Conservation (phyloP, 495 filamentous ascomycete genomes). For the Hypoxylon trugodes region DNA sequence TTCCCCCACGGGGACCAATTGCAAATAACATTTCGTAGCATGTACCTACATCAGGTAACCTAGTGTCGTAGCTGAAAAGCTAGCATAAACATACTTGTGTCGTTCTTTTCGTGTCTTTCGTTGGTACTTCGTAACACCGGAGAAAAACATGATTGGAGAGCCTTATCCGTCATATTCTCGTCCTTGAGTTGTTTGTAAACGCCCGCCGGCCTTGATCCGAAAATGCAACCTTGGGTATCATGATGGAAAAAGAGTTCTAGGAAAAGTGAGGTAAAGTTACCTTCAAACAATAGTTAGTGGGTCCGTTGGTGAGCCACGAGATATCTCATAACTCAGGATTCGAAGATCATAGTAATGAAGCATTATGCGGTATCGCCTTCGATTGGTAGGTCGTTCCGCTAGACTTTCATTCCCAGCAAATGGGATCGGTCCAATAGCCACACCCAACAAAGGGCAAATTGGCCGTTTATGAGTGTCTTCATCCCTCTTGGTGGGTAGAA, state of each 20-base stretch:
- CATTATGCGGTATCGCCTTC: conserved; percentile 72
- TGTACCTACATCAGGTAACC: no score
- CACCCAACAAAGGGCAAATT: conserved; percentile 50
- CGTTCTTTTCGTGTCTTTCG: conserved; percentile 1
- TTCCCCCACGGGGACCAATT: conserved; percentile 16
- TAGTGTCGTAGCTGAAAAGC: conserved; percentile 19
- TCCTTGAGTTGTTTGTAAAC: conserved; percentile 31
- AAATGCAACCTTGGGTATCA: conserved; percentile 30
- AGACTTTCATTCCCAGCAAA: conserved; percentile 61
- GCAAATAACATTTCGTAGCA: background rate
- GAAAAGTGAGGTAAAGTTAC: conserved; percentile 1
- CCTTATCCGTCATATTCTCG: background rate
- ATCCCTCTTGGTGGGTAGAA: conserved; percentile 52
- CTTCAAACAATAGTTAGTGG: conserved; percentile 33
- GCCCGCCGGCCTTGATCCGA: conserved; percentile 15
- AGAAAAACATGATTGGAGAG: background rate
- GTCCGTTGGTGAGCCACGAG: conserved; percentile 39
- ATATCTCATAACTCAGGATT: conserved; percentile 83
- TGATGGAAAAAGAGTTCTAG: conserved; percentile 13
- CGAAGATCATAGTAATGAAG: conserved; percentile 79
- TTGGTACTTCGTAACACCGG: conserved; percentile 1
- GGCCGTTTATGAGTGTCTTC: conserved; percentile 48
- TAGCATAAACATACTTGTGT: background rate
- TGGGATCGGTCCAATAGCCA: conserved; percentile 52
- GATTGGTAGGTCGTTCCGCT: conserved; percentile 43